Conservation (phyloP, 495 filamentous ascomycete genomes). For the Talaromyces proteolyticus region DNA sequence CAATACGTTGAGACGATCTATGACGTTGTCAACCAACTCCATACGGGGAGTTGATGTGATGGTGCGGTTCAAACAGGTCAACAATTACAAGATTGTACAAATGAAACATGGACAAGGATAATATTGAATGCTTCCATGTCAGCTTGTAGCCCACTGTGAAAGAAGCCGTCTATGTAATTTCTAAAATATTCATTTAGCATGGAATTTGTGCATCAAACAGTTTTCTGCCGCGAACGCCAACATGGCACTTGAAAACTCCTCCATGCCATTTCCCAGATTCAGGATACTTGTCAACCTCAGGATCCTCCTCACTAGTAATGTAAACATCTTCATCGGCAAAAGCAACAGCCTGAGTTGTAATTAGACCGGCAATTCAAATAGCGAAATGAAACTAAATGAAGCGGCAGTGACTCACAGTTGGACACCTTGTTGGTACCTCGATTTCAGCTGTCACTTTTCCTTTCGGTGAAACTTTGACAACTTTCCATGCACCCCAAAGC, state of each 20-base stretch:
- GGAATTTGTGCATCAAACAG: slow-evolving; percentile 4
- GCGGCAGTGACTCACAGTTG: slow-evolving; percentile 1
- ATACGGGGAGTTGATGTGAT: too few relatives aligned
- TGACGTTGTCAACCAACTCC: slow-evolving; percentile 9
- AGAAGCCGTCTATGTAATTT: background rate
- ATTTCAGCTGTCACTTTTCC: slow-evolving; percentile 64
- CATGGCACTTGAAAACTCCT: slow-evolving; percentile 51
- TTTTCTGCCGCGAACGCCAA: slow-evolving; percentile 41
- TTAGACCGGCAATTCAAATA: background rate
- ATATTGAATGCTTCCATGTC: too few relatives aligned
- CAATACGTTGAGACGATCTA: slow-evolving; percentile 31
- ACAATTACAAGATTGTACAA: too few relatives aligned
- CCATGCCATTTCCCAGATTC: slow-evolving; percentile 48
- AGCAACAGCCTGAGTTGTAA: slow-evolving; percentile 19
- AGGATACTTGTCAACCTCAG: slow-evolving; percentile 29
- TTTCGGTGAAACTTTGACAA: slow-evolving; percentile 59
- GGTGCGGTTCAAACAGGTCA: too few relatives aligned
- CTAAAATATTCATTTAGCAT: background rate
- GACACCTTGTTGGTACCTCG: slow-evolving; percentile 51
- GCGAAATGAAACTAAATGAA: too few relatives aligned
- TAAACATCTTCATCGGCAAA: slow-evolving; percentile 59
- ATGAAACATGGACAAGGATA: too few relatives aligned
- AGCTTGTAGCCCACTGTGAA: too few relatives aligned
- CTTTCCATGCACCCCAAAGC: slow-evolving; percentile 62
- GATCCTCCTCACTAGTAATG: slow-evolving; percentile 54